Evolutionary conservation across 169 alveolate genomes (phyloP), one percentile per base, ranked within the genome.

Genomic region (Babesia gibsoni): DNA sequence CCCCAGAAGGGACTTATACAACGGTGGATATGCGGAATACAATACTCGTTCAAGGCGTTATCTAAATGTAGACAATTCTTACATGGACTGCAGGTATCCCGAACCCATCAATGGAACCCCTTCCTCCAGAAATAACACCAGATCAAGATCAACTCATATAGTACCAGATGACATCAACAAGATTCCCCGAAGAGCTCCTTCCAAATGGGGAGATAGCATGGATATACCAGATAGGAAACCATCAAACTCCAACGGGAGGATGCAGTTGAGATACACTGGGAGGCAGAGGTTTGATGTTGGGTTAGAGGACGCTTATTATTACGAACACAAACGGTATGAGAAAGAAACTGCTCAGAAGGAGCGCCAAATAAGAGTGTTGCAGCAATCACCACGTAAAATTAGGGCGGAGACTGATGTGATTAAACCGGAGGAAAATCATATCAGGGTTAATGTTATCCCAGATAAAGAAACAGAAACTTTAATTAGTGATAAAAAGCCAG

Each of bases 251-350:
- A 23, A 27, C 18, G 56, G 48, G 12, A 43, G 8, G 29, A 61
- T 61, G 72, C 72, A 61, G 58, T 18, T 61, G 59, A 42, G 58
- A 48, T 61, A 41, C 48, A 46, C 50, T 20, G 4, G 12, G 36
- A 41, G 35, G 23, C 56, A 48, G 7, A 39, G 6, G 36, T 8
- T 29, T n/a, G 59, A 43, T 5, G 6, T 22, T 27, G 54, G 1
- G 43, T 14, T 6, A n/a, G n/a, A n/a, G n/a, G n/a, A n/a, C n/a
- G n/a, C n/a, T n/a, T n/a, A n/a, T n/a, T n/a, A n/a, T n/a, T n/a
- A n/a, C n/a, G n/a, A n/a, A n/a, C n/a, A n/a, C n/a, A n/a, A n/a
- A n/a, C n/a, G n/a, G n/a, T n/a, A n/a, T n/a, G n/a, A n/a, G n/a
- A n/a, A n/a, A n/a, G n/a, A n/a, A n/a, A n/a, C n/a, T n/a, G n/a